Base-by-base conservation (phyloP, 805 yeast species). In the Candida montana region DNA sequence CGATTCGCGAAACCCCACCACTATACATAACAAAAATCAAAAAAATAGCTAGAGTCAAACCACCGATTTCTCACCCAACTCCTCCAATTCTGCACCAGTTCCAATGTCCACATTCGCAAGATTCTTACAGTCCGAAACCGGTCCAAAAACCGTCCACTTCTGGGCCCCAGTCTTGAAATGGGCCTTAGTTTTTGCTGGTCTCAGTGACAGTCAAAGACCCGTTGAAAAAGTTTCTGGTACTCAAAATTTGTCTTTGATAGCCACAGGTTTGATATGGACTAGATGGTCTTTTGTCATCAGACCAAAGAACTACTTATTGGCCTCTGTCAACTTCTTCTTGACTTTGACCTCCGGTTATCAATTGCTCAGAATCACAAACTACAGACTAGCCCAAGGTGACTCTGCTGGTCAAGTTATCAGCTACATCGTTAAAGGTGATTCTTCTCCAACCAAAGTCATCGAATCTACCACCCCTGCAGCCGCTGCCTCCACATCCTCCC, bases 201-300 rank as follows among this genome's bases (percentile, higher is more conserved):
- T 87, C 48, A 81, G 74, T 57, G 99, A 91, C 64, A 68, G 83
- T 48, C 72, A 77, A 49, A 81, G 98, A 67, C 98, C 99, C 2
- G 96, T 88, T 31, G 96, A 91, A 57, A 81, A 82, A 55, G 72
- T 91, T 37, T 81, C 93, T 29, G 96, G 97, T 44, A 81, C 95
- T 19, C 95, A 86, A 65, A 67, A 61, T 78, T 46, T 56, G 33
- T 54, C 98, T 2, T 72, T 91, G 44, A 74, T 85, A 54, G 89
- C 90, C 35, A 91, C 99, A 1, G 99, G 97, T 41, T 78, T 79
- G 40, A 88, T 91, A 55, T 91, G 99, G 99, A 91, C 99, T 28
- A 79, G 99, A 64, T 91, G 98, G 98, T 89, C 96, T 13, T 77
- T 90, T 65, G 93, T 90, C 49, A 91, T 91, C 59, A 79, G 70